Percentiles rank a stretch among this genome's conserved stretches.
phyloP scores from a whole-genome alignment of 768 basidiomycete species.

The Kwoniella bestiolae region DNA sequence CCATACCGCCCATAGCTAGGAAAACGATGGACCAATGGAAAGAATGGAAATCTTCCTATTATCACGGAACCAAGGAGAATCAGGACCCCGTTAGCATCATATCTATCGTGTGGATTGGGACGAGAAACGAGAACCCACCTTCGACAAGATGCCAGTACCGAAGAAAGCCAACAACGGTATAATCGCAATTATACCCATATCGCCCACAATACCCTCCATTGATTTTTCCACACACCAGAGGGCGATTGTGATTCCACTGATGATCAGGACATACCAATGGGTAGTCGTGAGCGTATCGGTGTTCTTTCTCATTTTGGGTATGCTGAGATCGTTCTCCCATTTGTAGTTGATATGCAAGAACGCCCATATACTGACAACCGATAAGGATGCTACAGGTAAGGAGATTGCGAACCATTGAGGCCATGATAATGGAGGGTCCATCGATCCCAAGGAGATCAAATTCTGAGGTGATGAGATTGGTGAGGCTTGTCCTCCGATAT shows the following conservation, averaged over 20 bases:
- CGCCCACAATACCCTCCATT: slow-evolving; percentile 77
- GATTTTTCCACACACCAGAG: slow-evolving; percentile 87
- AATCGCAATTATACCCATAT: slow-evolving; percentile 97
- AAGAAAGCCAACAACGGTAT: slow-evolving; percentile 93
- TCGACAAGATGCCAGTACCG: slow-evolving; percentile 87
- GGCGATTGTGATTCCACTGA: slow-evolving; percentile 80
- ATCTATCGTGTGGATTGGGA: not conserved
- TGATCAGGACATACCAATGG: slow-evolving; percentile 86
- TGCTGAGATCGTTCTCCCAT: slow-evolving; percentile 69
- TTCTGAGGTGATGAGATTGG: slow-evolving; percentile 99
- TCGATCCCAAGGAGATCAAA: slow-evolving; percentile 82
- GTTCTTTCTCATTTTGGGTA: slow-evolving; percentile 80
- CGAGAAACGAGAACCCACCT: slow-evolving; percentile 64
- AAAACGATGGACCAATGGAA: slow-evolving; percentile 56
- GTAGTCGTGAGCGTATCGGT: slow-evolving; percentile 78
- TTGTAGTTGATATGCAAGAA: slow-evolving; percentile 81
- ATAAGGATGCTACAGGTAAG: slow-evolving; percentile 83
- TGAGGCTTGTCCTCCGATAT: slow-evolving; percentile 95
- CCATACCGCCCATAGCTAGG: slow-evolving; percentile 82
- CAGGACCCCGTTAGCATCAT: not conserved
- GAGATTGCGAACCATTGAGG: slow-evolving; percentile 91
- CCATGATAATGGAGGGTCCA: slow-evolving; percentile 88
- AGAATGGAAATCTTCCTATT: slow-evolving; percentile 59
- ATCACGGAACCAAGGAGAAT: slow-evolving; percentile 67
- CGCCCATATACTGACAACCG: slow-evolving; percentile 88